Evolutionary conservation across 2,329 filamentous ascomycete species (phyloP).

Genomic region (Aschersonia sp.): DNA sequence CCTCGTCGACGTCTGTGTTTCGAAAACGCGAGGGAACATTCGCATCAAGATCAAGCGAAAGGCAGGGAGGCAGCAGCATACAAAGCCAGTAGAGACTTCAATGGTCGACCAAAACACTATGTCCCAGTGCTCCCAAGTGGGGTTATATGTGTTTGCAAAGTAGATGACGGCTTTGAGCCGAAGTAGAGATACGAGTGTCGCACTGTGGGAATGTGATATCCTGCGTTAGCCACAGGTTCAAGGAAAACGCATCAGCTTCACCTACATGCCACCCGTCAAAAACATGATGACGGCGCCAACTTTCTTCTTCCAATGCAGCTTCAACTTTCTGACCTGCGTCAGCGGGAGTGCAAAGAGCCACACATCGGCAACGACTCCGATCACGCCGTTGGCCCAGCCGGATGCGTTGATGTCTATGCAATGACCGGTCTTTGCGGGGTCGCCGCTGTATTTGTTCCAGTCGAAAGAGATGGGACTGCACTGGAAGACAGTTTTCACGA

Average conservation of each 20-base stretch:
- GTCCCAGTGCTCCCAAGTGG: conserved; percentile 10
- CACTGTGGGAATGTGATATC: conserved; percentile 3
- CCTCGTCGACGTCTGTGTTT: not conserved
- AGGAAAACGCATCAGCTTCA: not conserved
- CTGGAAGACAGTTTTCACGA: conserved; percentile 25
- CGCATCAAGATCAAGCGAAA: conserved; percentile 10
- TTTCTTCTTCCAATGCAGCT: conserved; percentile 12
- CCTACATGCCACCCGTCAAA: conserved; percentile 20
- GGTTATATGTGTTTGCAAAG: conserved; percentile 10
- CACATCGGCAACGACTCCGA: conserved; percentile 30
- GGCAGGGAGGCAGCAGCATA: conserved; percentile 12
- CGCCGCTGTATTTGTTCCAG: conserved; percentile 25
- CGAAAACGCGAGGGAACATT: not conserved
- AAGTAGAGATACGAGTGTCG: conserved; percentile 11
- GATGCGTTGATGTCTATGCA: conserved; percentile 30
- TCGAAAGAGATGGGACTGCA: conserved; percentile 27
- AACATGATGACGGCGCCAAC: conserved; percentile 26
- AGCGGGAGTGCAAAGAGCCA: conserved; percentile 31
- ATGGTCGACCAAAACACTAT: conserved; percentile 12
- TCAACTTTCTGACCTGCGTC: conserved; percentile 20
- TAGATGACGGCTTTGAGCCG: conserved; percentile 9
- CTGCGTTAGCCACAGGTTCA: not conserved
- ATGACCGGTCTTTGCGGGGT: conserved; percentile 23
- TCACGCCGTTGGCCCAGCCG: conserved; percentile 29
- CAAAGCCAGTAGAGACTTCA: conserved; percentile 12